Evolutionary conservation across 768 basidiomycete genomes (phyloP).

Genomic region (Suillus americanus): DNA sequence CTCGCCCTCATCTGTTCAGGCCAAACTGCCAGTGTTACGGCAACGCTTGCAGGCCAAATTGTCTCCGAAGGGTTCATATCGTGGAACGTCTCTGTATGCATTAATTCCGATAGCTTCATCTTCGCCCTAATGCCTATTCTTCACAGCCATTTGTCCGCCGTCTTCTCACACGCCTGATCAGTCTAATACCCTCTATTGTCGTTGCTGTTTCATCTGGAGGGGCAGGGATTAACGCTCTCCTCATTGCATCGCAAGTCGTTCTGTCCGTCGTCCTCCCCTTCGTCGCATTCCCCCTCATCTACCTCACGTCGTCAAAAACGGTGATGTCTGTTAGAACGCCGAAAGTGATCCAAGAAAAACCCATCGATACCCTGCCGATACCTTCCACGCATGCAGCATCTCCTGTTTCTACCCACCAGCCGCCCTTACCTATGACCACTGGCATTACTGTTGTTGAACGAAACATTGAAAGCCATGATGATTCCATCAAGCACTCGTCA

Average conservation of each 20-base stretch:
- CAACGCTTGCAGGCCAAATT: slow-evolving; percentile 48
- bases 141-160: slow-evolving; percentile 36
- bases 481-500: slow-evolving; percentile 5
- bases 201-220: slow-evolving; percentile 44
- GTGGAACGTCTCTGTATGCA: slow-evolving; percentile 41
- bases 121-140: neutral
- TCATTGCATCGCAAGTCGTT: slow-evolving; percentile 49
- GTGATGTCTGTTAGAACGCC: slow-evolving; percentile 25
- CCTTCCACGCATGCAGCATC: neutral
- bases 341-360: neutral
- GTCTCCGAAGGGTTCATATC: slow-evolving; percentile 49
- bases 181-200: slow-evolving; percentile 43
- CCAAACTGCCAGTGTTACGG: slow-evolving; percentile 50
- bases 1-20: slow-evolving; percentile 46
- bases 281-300: slow-evolving; percentile 43
- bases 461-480: neutral
- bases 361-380: neutral
- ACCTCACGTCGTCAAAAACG: slow-evolving; percentile 35
- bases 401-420: neutral
- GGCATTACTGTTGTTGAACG: neutral
- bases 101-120: neutral
- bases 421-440: neutral
- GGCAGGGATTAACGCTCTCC: slow-evolving; percentile 43
- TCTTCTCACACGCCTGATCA: slow-evolving; percentile 43
- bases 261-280: slow-evolving; percentile 48